phyloP scores from a whole-genome alignment of 257 asterid genomes.

The Nemophila menziesii region DNA sequence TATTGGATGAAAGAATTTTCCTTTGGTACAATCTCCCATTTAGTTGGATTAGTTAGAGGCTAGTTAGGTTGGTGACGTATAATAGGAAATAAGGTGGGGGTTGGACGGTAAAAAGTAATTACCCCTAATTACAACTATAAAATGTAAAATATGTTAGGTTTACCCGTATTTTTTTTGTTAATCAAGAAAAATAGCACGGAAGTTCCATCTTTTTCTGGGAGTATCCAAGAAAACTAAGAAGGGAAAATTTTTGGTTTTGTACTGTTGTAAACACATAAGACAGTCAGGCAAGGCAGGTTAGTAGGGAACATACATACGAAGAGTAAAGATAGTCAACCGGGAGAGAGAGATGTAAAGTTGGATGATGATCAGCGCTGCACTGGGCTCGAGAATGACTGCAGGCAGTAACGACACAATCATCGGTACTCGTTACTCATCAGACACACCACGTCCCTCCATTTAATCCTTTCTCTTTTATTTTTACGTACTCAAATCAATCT shows the following conservation, averaged over 20 bases:
- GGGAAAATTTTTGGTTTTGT: neutral
- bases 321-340: slow-evolving; percentile 22
- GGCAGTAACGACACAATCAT: slow-evolving; percentile 19
- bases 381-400: slow-evolving; percentile 23
- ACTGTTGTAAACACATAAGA: no score
- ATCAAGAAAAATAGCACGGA: no score
- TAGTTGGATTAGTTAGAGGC: no score
- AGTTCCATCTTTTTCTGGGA: no score
- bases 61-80: no score
- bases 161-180: no score
- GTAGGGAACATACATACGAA: neutral
- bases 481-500: slow-evolving; percentile 9
- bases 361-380: slow-evolving; percentile 18
- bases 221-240: neutral
- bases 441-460: neutral
- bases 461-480: neutral
- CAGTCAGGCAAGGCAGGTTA: neutral
- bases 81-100: no score
- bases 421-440: slow-evolving; percentile 15
- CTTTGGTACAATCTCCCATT: no score
- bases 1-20: no score
- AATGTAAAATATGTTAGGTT: no score
- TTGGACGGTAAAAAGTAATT: no score
- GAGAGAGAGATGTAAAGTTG: slow-evolving; percentile 8
- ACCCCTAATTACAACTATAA: no score